A percentile compares a stretch with the other conserved stretches of the same genome.
These are phyloP conservation scores for Phytophthora sojae DNA, from an alignment of 352 stramenopile genomes.

Conservation along the genomic window DNA sequence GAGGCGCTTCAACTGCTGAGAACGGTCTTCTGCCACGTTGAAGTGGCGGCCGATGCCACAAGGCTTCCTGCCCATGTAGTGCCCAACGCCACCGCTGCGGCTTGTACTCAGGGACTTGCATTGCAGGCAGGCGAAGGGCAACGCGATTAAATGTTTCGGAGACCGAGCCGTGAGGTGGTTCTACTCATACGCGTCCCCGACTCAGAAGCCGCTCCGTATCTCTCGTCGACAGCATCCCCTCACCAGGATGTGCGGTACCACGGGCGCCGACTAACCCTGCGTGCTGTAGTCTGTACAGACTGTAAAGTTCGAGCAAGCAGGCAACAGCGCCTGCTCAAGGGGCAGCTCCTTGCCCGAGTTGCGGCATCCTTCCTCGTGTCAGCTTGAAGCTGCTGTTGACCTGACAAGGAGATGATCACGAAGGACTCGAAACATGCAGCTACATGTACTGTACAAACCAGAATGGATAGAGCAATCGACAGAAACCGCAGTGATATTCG, in stretches of 20 bases:
- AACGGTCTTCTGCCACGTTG: background rate
- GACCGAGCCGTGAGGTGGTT: background rate
- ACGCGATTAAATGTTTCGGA: background rate
- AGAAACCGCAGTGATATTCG: background rate
- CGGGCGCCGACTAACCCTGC: background rate
- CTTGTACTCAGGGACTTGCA: too few species aligned
- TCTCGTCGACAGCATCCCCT: constrained; percentile 1
- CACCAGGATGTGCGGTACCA: background rate
- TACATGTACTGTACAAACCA: background rate
- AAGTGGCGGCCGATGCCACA: background rate
- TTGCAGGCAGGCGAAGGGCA: background rate
- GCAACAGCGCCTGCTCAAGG: too few species aligned
- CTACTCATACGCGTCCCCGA: background rate
- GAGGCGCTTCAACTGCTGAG: background rate
- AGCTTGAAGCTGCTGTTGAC: too few species aligned
- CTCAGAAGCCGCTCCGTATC: background rate
- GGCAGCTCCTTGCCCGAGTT: background rate
- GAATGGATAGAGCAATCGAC: background rate
- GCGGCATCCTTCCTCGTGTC: background rate
- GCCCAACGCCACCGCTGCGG: background rate
- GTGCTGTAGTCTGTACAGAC: too few species aligned
- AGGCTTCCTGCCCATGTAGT: background rate
- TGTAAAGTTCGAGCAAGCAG: background rate
- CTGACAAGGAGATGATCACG: background rate
- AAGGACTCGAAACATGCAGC: background rate